Base-by-base conservation (phyloP, 2,329 filamentous ascomycete species). In the Acephala macrosclerotiorum region DNA sequence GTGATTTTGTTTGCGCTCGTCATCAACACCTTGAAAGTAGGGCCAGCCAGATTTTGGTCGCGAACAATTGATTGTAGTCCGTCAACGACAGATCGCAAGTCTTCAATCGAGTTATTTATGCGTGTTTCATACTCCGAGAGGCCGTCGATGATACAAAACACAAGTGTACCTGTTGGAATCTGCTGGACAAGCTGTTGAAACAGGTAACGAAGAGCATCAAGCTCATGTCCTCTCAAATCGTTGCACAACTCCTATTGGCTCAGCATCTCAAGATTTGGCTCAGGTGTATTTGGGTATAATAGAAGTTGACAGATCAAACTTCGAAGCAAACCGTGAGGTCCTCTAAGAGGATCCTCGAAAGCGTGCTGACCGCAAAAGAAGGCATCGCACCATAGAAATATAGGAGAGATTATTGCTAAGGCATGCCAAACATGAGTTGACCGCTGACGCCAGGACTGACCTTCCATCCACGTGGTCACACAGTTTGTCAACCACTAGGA, bases 181-280 rank as follows among this genome's bases (percentile, higher is more conserved):
- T 45, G 42, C 18, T 45, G 42, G 18, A 45, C 42, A 45, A 45
- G 42, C n/a, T 45, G 42, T 45, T 45, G 42, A 45, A 45, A 45
- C 18, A 45, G 6, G n/a, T 45, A n/a, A 45, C 42, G 42, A 8
- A 45, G n/a, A 7, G 42, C 42, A 45, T 45, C n/a, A 20, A 45
- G 42, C 18, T 45, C 42, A 18, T 45, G 42, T n/a, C 16, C 42
- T 45, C 42, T n/a, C 3, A 45, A 18, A 8, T 45, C 42, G n/a
- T 45, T 20, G 18, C 20, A 45, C 2, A 45, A n/a, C 9, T 45
- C 8, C 42, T 45, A n/a, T 18, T 45, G 42, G 18, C 42, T 45
- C 12, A 45, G 42, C 42, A 20, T n/a, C 16, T 45, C 42, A 45
- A 45, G 42, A 18, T 45, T 45, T 45, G 42, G 42, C 42, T 45